Percentiles rank a stretch among this genome's conserved stretches.
Evolutionary conservation across 2,329 filamentous ascomycete genomes (phyloP).

Genomic region (Beauveria scarabaeidicola): DNA sequence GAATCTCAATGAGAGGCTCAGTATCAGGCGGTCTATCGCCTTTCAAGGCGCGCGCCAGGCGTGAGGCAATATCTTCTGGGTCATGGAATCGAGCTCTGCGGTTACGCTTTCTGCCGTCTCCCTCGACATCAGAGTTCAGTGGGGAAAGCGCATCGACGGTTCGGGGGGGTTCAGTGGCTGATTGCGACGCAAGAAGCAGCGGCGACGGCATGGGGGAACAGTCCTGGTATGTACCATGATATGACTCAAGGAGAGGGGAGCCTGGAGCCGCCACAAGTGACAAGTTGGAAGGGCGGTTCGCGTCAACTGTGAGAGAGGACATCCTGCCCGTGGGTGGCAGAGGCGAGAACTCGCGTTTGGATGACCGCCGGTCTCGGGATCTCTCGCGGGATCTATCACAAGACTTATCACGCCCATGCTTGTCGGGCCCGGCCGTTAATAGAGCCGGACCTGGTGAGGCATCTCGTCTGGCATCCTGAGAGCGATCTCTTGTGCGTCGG

Average conservation of each 20-base stretch:
- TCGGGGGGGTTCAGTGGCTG: conserved; percentile 40
- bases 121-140: conserved; percentile 36
- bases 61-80: conserved; percentile 66
- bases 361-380: conserved; percentile 25
- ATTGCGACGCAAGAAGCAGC: conserved; percentile 44
- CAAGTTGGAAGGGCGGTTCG: conserved; percentile 30
- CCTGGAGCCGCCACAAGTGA: conserved; percentile 55
- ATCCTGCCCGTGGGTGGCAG: conserved; percentile 40
- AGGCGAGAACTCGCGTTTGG: conserved; percentile 36
- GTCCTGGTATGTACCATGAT: conserved; percentile 88
- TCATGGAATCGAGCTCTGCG: conserved; percentile 76
- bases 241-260: conserved; percentile 84
- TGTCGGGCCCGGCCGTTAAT: conserved; percentile 17
- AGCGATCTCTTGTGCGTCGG: conserved; percentile 26
- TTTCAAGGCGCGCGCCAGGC: conserved; percentile 67
- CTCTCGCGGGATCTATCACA: conserved; percentile 17
- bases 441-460: conserved; percentile 17
- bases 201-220: conserved; percentile 92
- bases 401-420: conserved; percentile 10
- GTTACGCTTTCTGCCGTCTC: conserved; percentile 36
- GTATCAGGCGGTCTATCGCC: conserved; percentile 58
- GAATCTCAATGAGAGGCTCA: conserved; percentile 67
- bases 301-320: conserved; percentile 44
- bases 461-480: conserved; percentile 25
- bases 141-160: conserved; percentile 45